Conservation (phyloP, 371 early-diverging fungal genomes). For the Encephalitozoon intestinalis region DNA sequence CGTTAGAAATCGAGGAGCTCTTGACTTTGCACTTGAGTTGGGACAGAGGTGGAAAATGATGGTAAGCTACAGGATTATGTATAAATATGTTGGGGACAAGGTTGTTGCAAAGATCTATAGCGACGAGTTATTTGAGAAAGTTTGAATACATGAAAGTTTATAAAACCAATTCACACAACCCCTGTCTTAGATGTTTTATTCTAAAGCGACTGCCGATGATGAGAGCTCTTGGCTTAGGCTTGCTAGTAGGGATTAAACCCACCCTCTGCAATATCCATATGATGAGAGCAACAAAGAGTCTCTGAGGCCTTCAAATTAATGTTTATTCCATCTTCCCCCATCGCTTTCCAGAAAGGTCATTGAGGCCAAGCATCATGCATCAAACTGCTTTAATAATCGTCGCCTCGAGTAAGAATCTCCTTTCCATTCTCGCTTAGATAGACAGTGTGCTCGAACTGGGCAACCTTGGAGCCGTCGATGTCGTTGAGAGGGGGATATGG, state of each 20-base stretch:
- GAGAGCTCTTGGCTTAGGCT: background rate
- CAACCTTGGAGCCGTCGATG: constrained; percentile 77
- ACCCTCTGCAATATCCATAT: constrained; percentile 15
- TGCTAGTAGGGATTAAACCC: constrained; percentile 7
- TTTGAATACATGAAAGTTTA: background rate
- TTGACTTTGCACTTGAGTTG: background rate
- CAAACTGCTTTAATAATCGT: constrained; percentile 63
- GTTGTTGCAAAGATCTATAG: background rate
- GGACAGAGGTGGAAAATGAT: constrained; percentile 22
- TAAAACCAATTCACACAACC: background rate
- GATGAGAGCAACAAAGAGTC: background rate
- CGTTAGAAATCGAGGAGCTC: background rate
- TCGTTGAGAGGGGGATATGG: constrained; percentile 89
- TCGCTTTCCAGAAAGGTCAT: too few species aligned
- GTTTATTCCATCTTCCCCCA: background rate
- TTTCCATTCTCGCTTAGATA: constrained; percentile 79
- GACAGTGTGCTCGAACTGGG: constrained; percentile 95
- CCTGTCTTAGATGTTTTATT: background rate
- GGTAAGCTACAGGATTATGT: constrained; percentile 12
- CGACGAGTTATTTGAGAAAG: background rate
- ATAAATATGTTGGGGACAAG: constrained; percentile 1
- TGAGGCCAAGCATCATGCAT: too few species aligned
- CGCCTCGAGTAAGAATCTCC: constrained; percentile 74
- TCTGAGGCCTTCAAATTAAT: background rate
- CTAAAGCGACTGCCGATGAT: background rate